These are phyloP conservation scores for Neotropicomus parvogracilis DNA, from an alignment of 1,284 basidiomycete species.

Conservation along the genomic window DNA sequence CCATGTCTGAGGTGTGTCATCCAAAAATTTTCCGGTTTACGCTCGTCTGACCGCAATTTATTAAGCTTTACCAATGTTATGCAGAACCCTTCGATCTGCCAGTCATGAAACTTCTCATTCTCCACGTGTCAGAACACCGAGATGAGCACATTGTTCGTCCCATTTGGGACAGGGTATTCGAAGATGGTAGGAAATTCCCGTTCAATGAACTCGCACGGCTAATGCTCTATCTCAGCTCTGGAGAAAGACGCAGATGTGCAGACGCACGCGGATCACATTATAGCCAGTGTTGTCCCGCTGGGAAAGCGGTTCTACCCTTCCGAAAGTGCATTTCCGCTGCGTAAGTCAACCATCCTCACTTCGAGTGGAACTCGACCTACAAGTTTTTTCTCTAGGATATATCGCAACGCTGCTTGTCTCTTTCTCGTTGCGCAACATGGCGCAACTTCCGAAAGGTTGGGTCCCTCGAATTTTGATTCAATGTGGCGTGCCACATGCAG, in stretches of 20 bases:
- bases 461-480: slow-evolving; percentile 71
- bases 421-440: slow-evolving; percentile 62
- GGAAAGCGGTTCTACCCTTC: slow-evolving; percentile 88
- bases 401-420: slow-evolving; percentile 67
- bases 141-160: slow-evolving; percentile 79
- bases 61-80: slow-evolving; percentile 83
- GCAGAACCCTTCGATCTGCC: slow-evolving; percentile 86
- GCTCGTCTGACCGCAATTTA: slow-evolving; percentile 10
- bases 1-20: slow-evolving; percentile 63
- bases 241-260: slow-evolving; percentile 48
- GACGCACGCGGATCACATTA: slow-evolving; percentile 58
- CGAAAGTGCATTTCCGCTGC: slow-evolving; percentile 83
- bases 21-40: background rate
- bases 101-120: slow-evolving; percentile 83
- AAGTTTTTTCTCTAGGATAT: slow-evolving; percentile 48
- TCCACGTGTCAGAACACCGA: slow-evolving; percentile 90
- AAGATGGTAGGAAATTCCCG: slow-evolving; percentile 53
- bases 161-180: slow-evolving; percentile 88
- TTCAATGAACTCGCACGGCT: slow-evolving; percentile 4
- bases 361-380: background rate
- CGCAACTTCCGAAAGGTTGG: slow-evolving; percentile 71
- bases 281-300: slow-evolving; percentile 63
- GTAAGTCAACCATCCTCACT: slow-evolving; percentile 42
- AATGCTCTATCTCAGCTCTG: slow-evolving; percentile 37
- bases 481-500: slow-evolving; percentile 71